A percentile compares a stretch with the other conserved stretches of the same genome.
phyloP scores from a whole-genome alignment of 495 filamentous ascomycete genomes.

The Chaetomium tenue region DNA sequence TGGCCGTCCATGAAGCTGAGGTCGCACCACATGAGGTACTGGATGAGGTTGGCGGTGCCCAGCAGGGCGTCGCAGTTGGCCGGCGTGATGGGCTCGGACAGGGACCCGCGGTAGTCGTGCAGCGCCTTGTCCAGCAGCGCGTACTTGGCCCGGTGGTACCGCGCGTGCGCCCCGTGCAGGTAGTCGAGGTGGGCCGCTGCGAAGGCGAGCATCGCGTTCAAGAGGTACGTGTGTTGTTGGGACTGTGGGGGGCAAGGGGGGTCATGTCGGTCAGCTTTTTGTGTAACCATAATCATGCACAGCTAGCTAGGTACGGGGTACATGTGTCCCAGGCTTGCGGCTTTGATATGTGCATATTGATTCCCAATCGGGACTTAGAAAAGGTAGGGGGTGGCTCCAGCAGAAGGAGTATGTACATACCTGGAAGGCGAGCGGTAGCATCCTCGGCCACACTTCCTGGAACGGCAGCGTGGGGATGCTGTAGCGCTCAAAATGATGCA shows the following conservation, averaged over 20 bases:
- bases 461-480: constrained; percentile 31
- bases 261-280: background rate
- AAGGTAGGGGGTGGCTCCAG: background rate
- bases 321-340: background rate
- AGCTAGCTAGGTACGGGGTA: too few relatives aligned
- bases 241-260: constrained; percentile 1
- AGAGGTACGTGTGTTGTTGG: constrained; percentile 28
- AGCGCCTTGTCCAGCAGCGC: constrained; percentile 25
- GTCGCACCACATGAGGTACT: constrained; percentile 33
- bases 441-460: constrained; percentile 29
- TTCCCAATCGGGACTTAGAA: background rate
- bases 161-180: constrained; percentile 19
- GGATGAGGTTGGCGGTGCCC: constrained; percentile 29
- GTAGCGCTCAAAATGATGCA: constrained; percentile 32
- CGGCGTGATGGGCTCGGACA: constrained; percentile 35
- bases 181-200: constrained; percentile 30
- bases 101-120: constrained; percentile 25
- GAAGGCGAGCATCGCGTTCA: constrained; percentile 32
- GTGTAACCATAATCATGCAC: background rate
- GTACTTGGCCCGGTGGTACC: constrained; percentile 27
- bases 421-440: constrained; percentile 31
- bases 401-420: background rate
- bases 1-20: constrained; percentile 26
- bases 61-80: constrained; percentile 41
- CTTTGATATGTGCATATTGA: background rate